Conservation (phyloP, 1,139 yeast species). For the Yamadazyma siamensis region DNA sequence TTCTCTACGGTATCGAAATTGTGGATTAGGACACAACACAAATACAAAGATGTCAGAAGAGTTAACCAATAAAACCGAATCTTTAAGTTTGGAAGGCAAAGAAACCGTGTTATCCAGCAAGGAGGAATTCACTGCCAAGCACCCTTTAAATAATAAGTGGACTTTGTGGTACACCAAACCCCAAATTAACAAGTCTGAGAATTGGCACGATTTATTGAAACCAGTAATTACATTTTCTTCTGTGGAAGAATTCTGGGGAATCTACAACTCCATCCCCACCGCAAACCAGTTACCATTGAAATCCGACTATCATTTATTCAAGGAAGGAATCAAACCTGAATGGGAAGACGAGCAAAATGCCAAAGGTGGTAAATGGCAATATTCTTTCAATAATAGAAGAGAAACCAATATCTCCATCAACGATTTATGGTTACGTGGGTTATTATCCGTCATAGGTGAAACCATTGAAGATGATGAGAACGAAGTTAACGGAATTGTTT, state of each 20-base stretch:
- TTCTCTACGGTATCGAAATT: too few relatives aligned
- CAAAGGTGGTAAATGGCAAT: slow-evolving; percentile 91
- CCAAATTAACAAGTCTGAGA: slow-evolving; percentile 70
- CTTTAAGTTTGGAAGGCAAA: slow-evolving; percentile 46
- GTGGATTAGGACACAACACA: too few relatives aligned
- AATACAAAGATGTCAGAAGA: slow-evolving; percentile 57
- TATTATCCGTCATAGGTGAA: slow-evolving; percentile 92
- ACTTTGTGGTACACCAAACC: slow-evolving; percentile 98
- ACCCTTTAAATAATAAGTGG: slow-evolving; percentile 92
- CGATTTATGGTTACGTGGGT: slow-evolving; percentile 89
- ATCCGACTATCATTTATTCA: slow-evolving; percentile 94
- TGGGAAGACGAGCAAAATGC: slow-evolving; percentile 94
- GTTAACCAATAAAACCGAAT: slow-evolving; percentile 52
- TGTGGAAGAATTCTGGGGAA: slow-evolving; percentile 99
- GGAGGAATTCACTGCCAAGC: slow-evolving; percentile 76
- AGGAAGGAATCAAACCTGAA: slow-evolving; percentile 94
- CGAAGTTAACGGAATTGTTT: slow-evolving; percentile 93
- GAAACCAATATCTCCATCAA: slow-evolving; percentile 64
- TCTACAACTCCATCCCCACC: slow-evolving; percentile 88
- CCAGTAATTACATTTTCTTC: slow-evolving; percentile 90
- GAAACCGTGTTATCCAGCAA: slow-evolving; percentile 63
- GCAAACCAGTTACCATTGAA: slow-evolving; percentile 88
- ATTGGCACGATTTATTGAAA: slow-evolving; percentile 91
- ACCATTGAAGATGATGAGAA: slow-evolving; percentile 86
- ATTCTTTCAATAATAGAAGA: slow-evolving; percentile 66